These are phyloP conservation scores for Arabidopsis suecica DNA, from an alignment of 345 rosid species.

Conservation along the genomic window DNA sequence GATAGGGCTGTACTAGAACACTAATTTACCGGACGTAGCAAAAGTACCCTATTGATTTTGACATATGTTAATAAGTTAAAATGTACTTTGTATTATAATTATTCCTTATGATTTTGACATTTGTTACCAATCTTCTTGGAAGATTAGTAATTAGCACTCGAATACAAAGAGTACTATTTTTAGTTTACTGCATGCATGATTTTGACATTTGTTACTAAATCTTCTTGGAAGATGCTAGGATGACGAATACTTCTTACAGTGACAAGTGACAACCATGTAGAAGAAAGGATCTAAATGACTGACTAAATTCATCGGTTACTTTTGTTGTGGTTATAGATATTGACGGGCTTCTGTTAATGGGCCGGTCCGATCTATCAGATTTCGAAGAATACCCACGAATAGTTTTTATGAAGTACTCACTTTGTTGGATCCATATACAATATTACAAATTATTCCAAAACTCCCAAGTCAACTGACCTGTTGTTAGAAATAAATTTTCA, in stretches of 20 bases:
- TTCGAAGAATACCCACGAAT: background rate
- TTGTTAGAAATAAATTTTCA: background rate
- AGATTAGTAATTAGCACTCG: background rate
- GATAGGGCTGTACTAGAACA: background rate
- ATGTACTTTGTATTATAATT: background rate
- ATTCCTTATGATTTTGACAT: background rate
- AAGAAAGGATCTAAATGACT: background rate
- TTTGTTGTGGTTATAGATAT: too few relatives aligned
- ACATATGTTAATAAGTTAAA: background rate
- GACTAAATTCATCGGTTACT: background rate
- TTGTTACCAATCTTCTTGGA: background rate
- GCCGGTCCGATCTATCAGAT: background rate
- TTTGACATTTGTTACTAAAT: too few relatives aligned
- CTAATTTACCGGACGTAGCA: background rate
- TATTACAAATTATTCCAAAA: background rate
- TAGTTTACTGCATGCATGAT: background rate
- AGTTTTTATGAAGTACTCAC: background rate
- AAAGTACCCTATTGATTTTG: background rate
- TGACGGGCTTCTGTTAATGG: background rate
- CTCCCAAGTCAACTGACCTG: conserved; percentile 14
- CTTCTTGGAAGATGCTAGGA: background rate
- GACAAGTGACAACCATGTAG: background rate
- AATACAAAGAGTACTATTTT: background rate
- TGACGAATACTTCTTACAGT: background rate
- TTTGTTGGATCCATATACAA: background rate